Evolutionary conservation across 306 rosid genomes (phyloP).

Genomic region (Clitoria ternatea): DNA sequence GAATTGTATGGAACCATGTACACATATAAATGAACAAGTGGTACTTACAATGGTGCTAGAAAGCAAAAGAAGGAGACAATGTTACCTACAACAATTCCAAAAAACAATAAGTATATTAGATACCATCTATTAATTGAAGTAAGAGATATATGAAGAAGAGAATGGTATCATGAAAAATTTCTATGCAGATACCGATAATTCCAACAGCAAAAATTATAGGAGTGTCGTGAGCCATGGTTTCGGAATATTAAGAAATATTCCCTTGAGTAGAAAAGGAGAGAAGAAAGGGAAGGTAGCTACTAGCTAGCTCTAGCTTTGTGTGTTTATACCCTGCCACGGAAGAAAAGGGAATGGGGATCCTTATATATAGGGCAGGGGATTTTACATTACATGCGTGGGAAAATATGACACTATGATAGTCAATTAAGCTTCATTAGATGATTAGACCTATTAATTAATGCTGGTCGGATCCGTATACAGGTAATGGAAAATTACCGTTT

Average conservation of each 20-base stretch:
- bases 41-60: conserved; percentile 88
- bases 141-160: neutral
- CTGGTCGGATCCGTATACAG: no score
- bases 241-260: conserved; percentile 18
- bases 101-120: neutral
- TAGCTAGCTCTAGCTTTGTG: conserved; percentile 2
- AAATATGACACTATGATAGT: no score
- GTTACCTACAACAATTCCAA: conserved; percentile 49
- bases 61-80: conserved; percentile 71
- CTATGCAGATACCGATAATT: conserved; percentile 46
- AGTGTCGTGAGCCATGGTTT: conserved; percentile 35
- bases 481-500: no score
- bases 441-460: no score
- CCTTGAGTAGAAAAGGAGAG: conserved; percentile 10
- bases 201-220: conserved; percentile 54
- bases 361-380: conserved; percentile 44
- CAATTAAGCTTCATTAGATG: no score
- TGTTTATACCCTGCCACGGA: conserved; percentile 39
- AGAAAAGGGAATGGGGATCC: neutral
- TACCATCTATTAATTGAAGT: neutral
- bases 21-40: neutral
- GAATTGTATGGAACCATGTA: no score
- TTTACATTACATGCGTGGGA: conserved; percentile 20
- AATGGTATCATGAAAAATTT: neutral
- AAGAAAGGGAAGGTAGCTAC: conserved; percentile 7